Evolutionary conservation across 1,284 basidiomycete species (phyloP).

Genomic region (Cutaneotrichosporon mucoides): DNA sequence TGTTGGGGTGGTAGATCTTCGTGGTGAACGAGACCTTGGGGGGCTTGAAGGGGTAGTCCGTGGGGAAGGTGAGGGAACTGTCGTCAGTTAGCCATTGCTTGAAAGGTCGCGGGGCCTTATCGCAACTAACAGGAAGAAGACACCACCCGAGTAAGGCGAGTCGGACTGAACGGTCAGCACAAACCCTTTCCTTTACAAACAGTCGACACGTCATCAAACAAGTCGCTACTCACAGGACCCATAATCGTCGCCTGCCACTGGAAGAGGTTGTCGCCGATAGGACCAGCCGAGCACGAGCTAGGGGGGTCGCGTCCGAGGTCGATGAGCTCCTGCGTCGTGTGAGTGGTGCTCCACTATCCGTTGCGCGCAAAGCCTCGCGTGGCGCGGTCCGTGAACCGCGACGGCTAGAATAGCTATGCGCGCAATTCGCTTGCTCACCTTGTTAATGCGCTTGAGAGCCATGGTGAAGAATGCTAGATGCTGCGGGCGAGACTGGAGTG

Average conservation of each 20-base stretch:
- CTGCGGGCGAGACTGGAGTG: constrained; percentile 2
- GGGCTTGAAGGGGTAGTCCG: constrained; percentile 96
- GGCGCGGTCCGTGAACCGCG: too few species aligned
- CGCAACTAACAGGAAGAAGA: constrained; percentile 75
- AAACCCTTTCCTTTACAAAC: too few species aligned
- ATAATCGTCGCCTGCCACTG: constrained; percentile 98
- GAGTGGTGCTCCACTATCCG: constrained; percentile 9
- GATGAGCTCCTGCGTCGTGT: constrained; percentile 73
- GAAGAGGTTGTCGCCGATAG: constrained; percentile 94
- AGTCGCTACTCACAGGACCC: constrained; percentile 70
- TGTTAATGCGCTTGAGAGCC: constrained; percentile 99
- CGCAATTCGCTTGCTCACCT: constrained; percentile 57
- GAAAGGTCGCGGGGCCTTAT: neutral
- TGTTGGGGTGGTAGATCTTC: constrained; percentile 62
- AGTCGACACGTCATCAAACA: too few species aligned
- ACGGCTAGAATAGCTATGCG: too few species aligned
- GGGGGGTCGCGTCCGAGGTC: constrained; percentile 97
- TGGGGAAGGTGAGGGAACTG: constrained; percentile 51
- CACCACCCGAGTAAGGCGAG: constrained; percentile 91
- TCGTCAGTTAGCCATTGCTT: constrained; percentile 8
- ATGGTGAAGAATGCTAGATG: constrained; percentile 52
- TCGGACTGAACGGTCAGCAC: constrained; percentile 62
- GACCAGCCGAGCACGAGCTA: constrained; percentile 94
- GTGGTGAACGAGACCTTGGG: constrained; percentile 99
- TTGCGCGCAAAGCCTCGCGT: too few species aligned